Evolutionary conservation across 805 yeast genomes (phyloP).

Genomic region (Lipomyces yamadae): DNA sequence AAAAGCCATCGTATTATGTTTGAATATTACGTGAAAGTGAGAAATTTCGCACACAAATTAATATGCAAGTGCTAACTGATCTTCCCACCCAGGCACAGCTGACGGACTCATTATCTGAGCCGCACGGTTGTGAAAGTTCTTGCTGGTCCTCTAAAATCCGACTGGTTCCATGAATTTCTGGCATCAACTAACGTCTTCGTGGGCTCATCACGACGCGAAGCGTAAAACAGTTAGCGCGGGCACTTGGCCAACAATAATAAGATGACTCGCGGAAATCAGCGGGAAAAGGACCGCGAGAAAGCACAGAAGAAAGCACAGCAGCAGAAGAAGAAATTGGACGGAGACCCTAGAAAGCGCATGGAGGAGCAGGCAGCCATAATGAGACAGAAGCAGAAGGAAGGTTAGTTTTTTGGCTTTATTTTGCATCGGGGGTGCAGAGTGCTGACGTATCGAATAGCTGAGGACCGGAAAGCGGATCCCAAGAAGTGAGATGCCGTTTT

Average conservation of each 20-base stretch:
- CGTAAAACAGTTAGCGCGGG: neutral
- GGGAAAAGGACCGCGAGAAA: slow-evolving; percentile 91
- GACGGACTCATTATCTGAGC: no score
- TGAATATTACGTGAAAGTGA: no score
- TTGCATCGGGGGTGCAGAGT: neutral
- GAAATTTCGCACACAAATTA: no score
- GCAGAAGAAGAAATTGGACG: slow-evolving; percentile 69
- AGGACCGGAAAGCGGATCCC: neutral
- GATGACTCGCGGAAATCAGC: slow-evolving; percentile 85
- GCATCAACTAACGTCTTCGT: neutral
- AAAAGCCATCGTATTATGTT: no score
- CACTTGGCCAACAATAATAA: neutral
- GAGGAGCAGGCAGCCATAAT: slow-evolving; percentile 89
- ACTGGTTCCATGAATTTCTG: neutral
- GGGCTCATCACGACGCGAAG: neutral
- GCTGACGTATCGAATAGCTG: neutral
- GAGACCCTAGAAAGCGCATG: slow-evolving; percentile 84
- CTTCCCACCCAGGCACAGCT: no score
- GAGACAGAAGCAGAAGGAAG: slow-evolving; percentile 85
- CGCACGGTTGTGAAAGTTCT: no score
- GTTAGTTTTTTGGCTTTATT: slow-evolving; percentile 44
- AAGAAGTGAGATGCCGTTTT: no score
- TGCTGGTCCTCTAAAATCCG: neutral
- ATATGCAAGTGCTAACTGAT: no score
- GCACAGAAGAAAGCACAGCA: slow-evolving; percentile 71